phyloP scores from a whole-genome alignment of 768 basidiomycete species.

The Lentinula aciculospora region DNA sequence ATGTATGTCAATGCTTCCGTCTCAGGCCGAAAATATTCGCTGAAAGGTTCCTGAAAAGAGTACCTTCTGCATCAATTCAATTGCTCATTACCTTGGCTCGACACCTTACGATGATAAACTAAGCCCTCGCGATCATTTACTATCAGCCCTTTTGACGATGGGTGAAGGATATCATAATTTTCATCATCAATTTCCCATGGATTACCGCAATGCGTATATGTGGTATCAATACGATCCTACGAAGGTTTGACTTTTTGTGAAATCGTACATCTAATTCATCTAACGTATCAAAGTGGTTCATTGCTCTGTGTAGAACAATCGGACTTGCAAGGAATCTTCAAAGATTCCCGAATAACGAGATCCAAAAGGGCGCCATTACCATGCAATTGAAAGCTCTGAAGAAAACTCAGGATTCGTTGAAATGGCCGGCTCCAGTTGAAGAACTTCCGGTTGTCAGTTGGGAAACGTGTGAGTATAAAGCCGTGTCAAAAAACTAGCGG shows the following conservation, averaged over 20 bases:
- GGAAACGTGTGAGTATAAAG: slow-evolving; percentile 62
- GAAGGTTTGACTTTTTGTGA: slow-evolving; percentile 14
- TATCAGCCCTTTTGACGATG: slow-evolving; percentile 79
- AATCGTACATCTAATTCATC: slow-evolving; percentile 42
- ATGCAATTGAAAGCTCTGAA: slow-evolving; percentile 81
- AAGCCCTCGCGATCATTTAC: slow-evolving; percentile 70
- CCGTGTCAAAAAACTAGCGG: neutral
- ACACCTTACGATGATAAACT: slow-evolving; percentile 79
- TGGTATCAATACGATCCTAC: slow-evolving; percentile 75
- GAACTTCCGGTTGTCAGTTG: slow-evolving; percentile 74
- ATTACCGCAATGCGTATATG: slow-evolving; percentile 70
- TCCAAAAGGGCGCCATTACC: slow-evolving; percentile 72
- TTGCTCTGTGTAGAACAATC: slow-evolving; percentile 51
- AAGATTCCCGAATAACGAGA: slow-evolving; percentile 84
- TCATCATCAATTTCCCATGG: slow-evolving; percentile 89
- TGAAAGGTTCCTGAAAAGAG: slow-evolving; percentile 37
- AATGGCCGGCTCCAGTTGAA: slow-evolving; percentile 53
- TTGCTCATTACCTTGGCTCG: slow-evolving; percentile 80
- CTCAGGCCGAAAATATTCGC: neutral
- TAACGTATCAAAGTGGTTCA: slow-evolving; percentile 96
- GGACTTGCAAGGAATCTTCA: slow-evolving; percentile 80
- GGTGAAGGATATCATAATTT: slow-evolving; percentile 64
- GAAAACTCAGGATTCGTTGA: slow-evolving; percentile 51
- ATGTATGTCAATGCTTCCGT: slow-evolving; percentile 43
- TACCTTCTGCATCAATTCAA: slow-evolving; percentile 85